These are phyloP conservation scores for Chrysoporthe deuterocubensis DNA, from an alignment of 2,329 filamentous ascomycete species.

Conservation along the genomic window DNA sequence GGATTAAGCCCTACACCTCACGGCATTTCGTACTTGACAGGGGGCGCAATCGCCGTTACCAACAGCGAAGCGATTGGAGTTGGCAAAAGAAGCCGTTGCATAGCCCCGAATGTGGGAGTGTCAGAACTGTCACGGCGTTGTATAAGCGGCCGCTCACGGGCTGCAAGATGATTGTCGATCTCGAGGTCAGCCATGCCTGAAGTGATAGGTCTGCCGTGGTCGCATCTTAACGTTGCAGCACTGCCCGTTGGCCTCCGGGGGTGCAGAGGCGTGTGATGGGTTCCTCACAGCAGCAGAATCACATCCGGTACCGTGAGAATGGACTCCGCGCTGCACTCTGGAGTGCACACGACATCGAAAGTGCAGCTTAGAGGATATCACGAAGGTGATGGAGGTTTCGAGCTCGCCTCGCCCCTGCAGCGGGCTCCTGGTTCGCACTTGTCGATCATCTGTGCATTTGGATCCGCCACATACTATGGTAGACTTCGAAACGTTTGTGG, in stretches of 20 bases:
- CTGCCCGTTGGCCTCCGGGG: conserved; percentile 1
- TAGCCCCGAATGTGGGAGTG: neutral
- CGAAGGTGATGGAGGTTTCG: neutral
- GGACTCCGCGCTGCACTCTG: neutral
- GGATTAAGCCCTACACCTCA: neutral
- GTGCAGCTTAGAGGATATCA: neutral
- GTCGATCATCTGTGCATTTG: conserved; percentile 3
- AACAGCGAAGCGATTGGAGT: neutral
- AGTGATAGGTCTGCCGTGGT: neutral
- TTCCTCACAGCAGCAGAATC: neutral
- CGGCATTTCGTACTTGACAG: neutral
- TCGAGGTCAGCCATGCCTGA: conserved; percentile 7
- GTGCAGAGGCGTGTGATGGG: conserved; percentile 4
- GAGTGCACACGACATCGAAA: neutral
- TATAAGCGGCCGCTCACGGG: neutral
- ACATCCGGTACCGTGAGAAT: neutral
- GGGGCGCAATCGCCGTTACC: neutral
- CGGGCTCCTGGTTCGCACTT: neutral
- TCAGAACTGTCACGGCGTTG: neutral
- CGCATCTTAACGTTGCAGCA: conserved; percentile 9
- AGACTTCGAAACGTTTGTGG: neutral
- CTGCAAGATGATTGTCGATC: conserved; percentile 2
- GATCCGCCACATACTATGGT: neutral
- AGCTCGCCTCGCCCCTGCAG: neutral
- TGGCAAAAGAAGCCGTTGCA: neutral